Evolutionary conservation across 2,329 filamentous ascomycete species (phyloP).

Genomic region (Ascomycota sp.): DNA sequence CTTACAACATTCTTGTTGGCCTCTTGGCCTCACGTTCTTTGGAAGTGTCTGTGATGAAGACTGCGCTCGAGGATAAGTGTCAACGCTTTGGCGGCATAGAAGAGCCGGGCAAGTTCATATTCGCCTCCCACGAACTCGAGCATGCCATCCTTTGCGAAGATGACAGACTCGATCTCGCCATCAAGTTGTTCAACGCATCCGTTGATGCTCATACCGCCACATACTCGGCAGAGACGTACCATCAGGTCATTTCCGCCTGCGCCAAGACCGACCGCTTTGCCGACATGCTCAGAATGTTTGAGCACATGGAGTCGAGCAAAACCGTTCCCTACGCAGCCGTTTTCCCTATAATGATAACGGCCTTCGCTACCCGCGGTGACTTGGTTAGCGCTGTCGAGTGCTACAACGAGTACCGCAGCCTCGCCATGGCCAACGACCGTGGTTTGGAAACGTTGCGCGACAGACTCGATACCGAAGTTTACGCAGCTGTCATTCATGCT

Average conservation of each 20-base stretch:
- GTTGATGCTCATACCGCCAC: constrained; percentile 35
- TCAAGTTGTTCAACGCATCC: constrained; percentile 68
- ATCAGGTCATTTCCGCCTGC: constrained; percentile 66
- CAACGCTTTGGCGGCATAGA: constrained; percentile 67
- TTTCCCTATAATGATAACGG: constrained; percentile 87
- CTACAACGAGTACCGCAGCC: constrained; percentile 79
- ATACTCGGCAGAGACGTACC: constrained; percentile 67
- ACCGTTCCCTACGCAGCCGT: constrained; percentile 56
- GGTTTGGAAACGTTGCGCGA: constrained; percentile 45
- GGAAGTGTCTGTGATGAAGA: constrained; percentile 52
- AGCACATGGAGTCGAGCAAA: constrained; percentile 67
- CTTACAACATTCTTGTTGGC: constrained; percentile 70
- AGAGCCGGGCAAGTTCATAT: constrained; percentile 65
- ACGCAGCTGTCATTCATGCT: constrained; percentile 75
- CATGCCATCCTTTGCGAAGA: constrained; percentile 71
- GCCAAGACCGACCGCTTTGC: constrained; percentile 58
- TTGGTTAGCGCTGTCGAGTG: constrained; percentile 74
- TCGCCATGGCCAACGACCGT: constrained; percentile 67
- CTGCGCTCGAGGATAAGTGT: constrained; percentile 58
- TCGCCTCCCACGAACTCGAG: constrained; percentile 70
- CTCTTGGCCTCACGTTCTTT: constrained; percentile 61
- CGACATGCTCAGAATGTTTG: constrained; percentile 77
- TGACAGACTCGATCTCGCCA: constrained; percentile 61
- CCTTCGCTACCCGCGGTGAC: constrained; percentile 64
- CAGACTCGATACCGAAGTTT: constrained; percentile 63